Base-by-base conservation (phyloP, 2,329 filamentous ascomycete species). In the Neonectria punicea region DNA sequence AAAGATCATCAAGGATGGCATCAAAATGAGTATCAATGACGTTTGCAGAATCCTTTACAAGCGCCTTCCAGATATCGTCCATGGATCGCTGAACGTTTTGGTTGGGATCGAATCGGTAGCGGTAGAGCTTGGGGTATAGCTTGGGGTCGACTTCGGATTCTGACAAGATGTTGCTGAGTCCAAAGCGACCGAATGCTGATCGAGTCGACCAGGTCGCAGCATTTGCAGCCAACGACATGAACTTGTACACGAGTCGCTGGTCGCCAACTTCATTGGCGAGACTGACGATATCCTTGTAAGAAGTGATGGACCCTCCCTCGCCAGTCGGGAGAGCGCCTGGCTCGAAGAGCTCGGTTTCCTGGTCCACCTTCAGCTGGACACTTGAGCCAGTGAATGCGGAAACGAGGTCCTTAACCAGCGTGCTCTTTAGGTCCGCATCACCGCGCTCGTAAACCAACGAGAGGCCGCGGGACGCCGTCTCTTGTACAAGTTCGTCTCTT, bases 171-270 rank as follows among this genome's bases (percentile, higher is more conserved):
- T 88, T 96, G 77, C 94, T 97, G 54, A 99, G 86, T 0, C 96
- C 96, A 70, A 98, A 98, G 11, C 94, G 88, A 3, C 96, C 96
- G 79, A 99, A 98, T 0, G 96, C 96, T 1, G 96, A 97, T 55
- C 96, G 89, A n/a, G 94, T 97, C 1, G 94, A 95, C 96, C 96
- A 99, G 16, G 97, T 97, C 1, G 94, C 94, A 53, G 97, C 97
- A 74, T 98, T 97, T 2, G 94, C 93, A 3, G 96, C 96, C 70
- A 99, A 86, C 0, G 94, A 95, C 96, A 99, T 99, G 81, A 99
- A 98, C 66, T 94, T 93, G 82, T 99, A 99, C 1, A 98, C 93
- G n/a, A 99, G 84, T 71, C 92, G 94, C 63, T 96, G 95, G 74
- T 99, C 95, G 11, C 96, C 96, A 36, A 98, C 94, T 80, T 99